Base-by-base conservation (phyloP, 1,284 basidiomycete genomes). In the Tilletia indica region DNA sequence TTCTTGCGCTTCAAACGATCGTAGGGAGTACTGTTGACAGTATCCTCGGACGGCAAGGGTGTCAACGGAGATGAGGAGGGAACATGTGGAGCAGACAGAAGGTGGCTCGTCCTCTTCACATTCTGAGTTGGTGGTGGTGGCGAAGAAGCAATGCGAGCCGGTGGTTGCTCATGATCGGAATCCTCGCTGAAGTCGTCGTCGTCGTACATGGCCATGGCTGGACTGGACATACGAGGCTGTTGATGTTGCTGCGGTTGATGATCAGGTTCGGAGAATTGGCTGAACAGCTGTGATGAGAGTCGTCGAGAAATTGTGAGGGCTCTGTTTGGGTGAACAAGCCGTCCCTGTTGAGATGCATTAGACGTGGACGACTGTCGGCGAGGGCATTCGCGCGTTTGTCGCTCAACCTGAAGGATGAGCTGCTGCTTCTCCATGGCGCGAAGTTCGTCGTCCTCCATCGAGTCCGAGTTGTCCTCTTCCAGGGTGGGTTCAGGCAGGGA, bases 311-410 rank as follows among this genome's bases (percentile, higher is more conserved):
- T 21, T 64, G 61, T 16, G 61, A 64, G 3, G 61, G 61, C 21
- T 64, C 61, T 16, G 61, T 64, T 36, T 64, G 61, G 19, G 61
- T 64, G 61, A 64, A 64, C 61, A 64, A 39, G 61, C 61, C 61
- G 4, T 64, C 61, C 31, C 61, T 34, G 61, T 64, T 64, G 61
- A 64, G 61, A 16, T 38, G 36, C 34, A 34, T 34, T 6, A 34
- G 34, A 4, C 36, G 31, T 3, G 61, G 61, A 0, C 6, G 8
- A 19, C 16, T 19, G 34, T 64, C 61, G 3, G 61, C 61, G 16
- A 34, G n/a, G n/a, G 58, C 58, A 34, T 63, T 64, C 5, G 61
- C 61, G 38, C 61, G 61, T 45, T 36, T 64, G 61, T n/a, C 61
- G 61, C 21, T 64, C 61, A 38, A 64, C 61, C n/a, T 64, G 61